These are phyloP conservation scores for Cystobasidium onofrii DNA, from an alignment of 768 basidiomycete species.

Conservation along the genomic window DNA sequence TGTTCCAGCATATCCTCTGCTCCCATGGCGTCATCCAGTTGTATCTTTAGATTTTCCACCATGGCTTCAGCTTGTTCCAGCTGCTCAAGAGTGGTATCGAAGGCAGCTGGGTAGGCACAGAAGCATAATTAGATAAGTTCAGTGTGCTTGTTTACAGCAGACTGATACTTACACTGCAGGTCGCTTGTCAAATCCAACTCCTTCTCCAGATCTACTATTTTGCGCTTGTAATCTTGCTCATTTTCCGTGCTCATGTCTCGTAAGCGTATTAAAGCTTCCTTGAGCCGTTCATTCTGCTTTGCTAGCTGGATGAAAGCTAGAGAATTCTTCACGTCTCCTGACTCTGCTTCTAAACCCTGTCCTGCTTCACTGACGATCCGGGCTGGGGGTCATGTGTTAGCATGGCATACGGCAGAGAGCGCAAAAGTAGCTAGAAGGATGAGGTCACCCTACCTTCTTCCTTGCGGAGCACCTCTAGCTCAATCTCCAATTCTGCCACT, in stretches of 20 bases:
- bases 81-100: constrained; percentile 66
- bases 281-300: constrained; percentile 89
- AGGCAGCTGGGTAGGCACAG: constrained; percentile 31
- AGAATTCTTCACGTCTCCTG: constrained; percentile 47
- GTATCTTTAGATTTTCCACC: constrained; percentile 84
- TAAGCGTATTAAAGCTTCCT: constrained; percentile 84
- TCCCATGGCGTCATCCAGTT: constrained; percentile 87
- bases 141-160: not conserved
- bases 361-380: constrained; percentile 2
- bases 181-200: constrained; percentile 71
- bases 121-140: not conserved
- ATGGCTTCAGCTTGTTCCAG: constrained; percentile 81
- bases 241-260: constrained; percentile 81
- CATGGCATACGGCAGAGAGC: not conserved
- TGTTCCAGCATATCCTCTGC: constrained; percentile 95
- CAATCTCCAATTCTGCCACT: constrained; percentile 70
- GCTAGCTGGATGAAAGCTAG: constrained; percentile 67
- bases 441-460: constrained; percentile 49
- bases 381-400: not conserved
- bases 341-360: constrained; percentile 36
- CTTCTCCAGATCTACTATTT: constrained; percentile 81
- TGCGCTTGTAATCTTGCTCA: constrained; percentile 70
- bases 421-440: not conserved
- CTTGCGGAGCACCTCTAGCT: constrained; percentile 64
- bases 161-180: constrained; percentile 56